Evolutionary conservation across 2,329 filamentous ascomycete species (phyloP), one percentile per base, ranked within the genome.

Genomic region (Colletotrichum agaves): DNA sequence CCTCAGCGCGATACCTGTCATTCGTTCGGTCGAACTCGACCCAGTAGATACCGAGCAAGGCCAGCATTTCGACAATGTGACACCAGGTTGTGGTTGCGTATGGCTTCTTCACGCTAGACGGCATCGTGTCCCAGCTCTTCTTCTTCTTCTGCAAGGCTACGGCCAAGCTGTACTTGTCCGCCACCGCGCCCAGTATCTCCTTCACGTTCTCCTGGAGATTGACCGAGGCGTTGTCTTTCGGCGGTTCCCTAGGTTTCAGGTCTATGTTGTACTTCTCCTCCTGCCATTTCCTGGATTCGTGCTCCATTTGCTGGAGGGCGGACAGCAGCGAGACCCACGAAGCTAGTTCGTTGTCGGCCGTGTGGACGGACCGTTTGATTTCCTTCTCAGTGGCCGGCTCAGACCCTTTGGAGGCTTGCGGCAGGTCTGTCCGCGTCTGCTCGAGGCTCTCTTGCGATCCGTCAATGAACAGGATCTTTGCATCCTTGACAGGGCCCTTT

Each of bases 41-140:
- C 87, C 87, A 89, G 74, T 89, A 82, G 7, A 89, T 79, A 7
- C 87, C 85, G 15, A 88, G 76, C 64, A 84, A 82, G 4, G 84
- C 84, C 27, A 84, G 79, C 67, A 87, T 83, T 77, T 87, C 85
- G 33, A 88, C 75, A 3, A 87, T 74, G 70, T 87, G 85, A 61
- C 82, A 86, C 67, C 87, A 84, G n/a, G 85, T 84, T 0, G 82
- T 86, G 0, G 83, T 87, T 3, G 84, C 84, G 56, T 85, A 87
- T 0, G 84, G 84, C 39, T 83, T 83, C 39, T 77, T 80, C 56
- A 86, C 73, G 35, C 77, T 77, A 1, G 77, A 61, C 1, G 84
- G 84, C 83, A 87, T 86, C 1, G 80, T 85, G 69, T 86, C 84
- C 84, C 84, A 86, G 69, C 82, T 82, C 70, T 77, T 83, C 3